Evolutionary conservation across 2,329 filamentous ascomycete genomes (phyloP).

Genomic region (Hypomyces rosellus): DNA sequence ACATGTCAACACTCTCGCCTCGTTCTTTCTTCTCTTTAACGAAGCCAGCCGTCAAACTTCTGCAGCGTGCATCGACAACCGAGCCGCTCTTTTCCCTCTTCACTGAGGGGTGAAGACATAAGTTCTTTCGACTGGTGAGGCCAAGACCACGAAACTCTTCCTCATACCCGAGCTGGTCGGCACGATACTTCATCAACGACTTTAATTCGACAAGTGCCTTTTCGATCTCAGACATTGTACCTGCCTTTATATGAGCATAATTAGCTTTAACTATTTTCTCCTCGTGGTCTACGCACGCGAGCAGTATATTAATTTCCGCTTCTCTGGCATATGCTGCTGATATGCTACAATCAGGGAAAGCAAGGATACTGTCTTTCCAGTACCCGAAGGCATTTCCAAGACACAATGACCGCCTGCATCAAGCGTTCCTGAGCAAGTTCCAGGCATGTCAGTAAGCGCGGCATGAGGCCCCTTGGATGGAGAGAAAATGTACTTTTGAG

Average conservation of each 20-base stretch:
- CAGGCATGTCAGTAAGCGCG: background rate
- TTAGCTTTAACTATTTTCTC: background rate
- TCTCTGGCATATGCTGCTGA: conserved; percentile 87
- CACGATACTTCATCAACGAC: conserved; percentile 88
- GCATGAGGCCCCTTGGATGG: background rate
- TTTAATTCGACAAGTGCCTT: conserved; percentile 91
- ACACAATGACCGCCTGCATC: conserved; percentile 94
- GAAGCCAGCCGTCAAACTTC: conserved; percentile 92
- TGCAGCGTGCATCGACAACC: conserved; percentile 90
- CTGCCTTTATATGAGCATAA: conserved; percentile 26
- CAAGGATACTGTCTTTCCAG: conserved; percentile 93
- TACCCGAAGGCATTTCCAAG: conserved; percentile 97
- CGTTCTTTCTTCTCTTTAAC: conserved; percentile 96
- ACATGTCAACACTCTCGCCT: conserved; percentile 89
- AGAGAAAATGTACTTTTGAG: conserved; percentile 39
- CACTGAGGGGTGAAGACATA: conserved; percentile 93
- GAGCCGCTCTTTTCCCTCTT: conserved; percentile 93
- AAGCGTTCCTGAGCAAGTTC: conserved; percentile 54
- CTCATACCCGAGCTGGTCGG: conserved; percentile 78
- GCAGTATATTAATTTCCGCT: conserved; percentile 96
- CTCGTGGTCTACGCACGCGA: conserved; percentile 54
- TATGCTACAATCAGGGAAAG: conserved; percentile 95
- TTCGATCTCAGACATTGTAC: conserved; percentile 98
- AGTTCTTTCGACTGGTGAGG: conserved; percentile 91
- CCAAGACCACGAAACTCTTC: conserved; percentile 93